Base-by-base conservation (phyloP, 2,329 filamentous ascomycete genomes). In the Arthrobotrys megalospora region DNA sequence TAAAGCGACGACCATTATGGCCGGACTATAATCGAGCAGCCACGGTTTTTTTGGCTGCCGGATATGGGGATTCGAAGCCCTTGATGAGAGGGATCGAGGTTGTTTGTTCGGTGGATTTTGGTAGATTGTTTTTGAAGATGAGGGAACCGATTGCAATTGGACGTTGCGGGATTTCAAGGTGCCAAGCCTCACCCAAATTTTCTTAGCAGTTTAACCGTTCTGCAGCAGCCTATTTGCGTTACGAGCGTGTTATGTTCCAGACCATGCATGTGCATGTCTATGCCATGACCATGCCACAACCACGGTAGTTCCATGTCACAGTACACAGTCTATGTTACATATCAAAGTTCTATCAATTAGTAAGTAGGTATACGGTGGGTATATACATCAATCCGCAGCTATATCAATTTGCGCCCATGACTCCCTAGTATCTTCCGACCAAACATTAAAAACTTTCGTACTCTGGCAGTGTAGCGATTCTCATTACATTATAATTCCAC, bases 1-100 rank as follows among this genome's bases (percentile, higher is more conserved):
- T 50, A 78, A 58, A 24, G 75, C 75, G 53, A 78, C 75, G 62
- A 78, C 75, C 75, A 78, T 78, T 45, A 47, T 53, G 34, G 62
- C 48, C 24, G 62, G 19, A 6, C 55, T 24, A n/a, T 14, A 38
- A 19, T 38, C 21, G 16, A 16, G 24, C 16, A 28, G 50, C 21
- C 65, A 58, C 47, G 19, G 19, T 63, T 38, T 63, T 38, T 19
- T 3, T 38, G 12, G 12, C 24, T 28, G 36, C 55, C 36, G 55
- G 34, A 43, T 24, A 8, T 60, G 19, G 55, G 24, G 34, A 28
- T 68, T 50, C 10, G 63, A 68, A 45, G 53, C n/a, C 28, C 7
- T 63, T 28, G 63, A 32, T 45, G 48, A 55, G 43, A 32, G 50
- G 48, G 12, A 60, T 60, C 50, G 41, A 43, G 64, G 64, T 24